Conservation (phyloP, 202 grass and related monocot species). For the Zoysia matrella region DNA sequence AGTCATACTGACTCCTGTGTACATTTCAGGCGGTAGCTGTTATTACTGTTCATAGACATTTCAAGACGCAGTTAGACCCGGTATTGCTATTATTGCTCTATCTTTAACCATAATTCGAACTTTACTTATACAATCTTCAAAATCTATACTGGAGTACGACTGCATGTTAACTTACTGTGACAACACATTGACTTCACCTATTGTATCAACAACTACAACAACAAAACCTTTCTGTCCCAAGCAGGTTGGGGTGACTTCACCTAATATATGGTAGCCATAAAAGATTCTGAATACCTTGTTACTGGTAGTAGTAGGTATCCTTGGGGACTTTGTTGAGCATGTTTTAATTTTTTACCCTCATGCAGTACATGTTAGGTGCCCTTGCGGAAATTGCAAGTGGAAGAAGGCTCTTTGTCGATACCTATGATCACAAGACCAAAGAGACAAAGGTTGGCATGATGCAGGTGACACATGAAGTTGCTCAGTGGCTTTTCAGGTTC, state of each 20-base stretch:
- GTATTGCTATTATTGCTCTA: constrained; percentile 58
- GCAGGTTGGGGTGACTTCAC: not conserved
- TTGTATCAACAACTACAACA: too few species aligned
- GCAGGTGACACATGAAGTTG: constrained; percentile 81
- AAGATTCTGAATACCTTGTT: not conserved
- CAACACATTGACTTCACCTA: too few species aligned
- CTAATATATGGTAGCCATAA: not conserved
- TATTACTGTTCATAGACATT: constrained; percentile 76
- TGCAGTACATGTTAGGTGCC: constrained; percentile 86
- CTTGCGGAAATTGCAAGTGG: constrained; percentile 85
- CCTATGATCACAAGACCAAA: constrained; percentile 78
- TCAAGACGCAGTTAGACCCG: constrained; percentile 84
- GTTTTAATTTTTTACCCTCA: constrained; percentile 3
- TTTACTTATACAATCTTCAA: not conserved
- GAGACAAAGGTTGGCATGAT: constrained; percentile 80
- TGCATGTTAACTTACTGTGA: too few species aligned
- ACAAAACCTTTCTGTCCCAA: too few species aligned
- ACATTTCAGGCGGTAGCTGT: constrained; percentile 71
- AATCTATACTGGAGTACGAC: too few species aligned
- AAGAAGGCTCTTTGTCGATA: constrained; percentile 74
- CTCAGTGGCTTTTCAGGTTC: constrained; percentile 88
- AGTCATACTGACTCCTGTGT: constrained; percentile 27
- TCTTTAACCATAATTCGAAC: constrained; percentile 19
- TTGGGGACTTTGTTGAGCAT: constrained; percentile 39
- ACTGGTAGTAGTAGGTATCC: not conserved